phyloP scores from a whole-genome alignment of 352 stramenopile genomes.

The Peronospora farinosa region DNA sequence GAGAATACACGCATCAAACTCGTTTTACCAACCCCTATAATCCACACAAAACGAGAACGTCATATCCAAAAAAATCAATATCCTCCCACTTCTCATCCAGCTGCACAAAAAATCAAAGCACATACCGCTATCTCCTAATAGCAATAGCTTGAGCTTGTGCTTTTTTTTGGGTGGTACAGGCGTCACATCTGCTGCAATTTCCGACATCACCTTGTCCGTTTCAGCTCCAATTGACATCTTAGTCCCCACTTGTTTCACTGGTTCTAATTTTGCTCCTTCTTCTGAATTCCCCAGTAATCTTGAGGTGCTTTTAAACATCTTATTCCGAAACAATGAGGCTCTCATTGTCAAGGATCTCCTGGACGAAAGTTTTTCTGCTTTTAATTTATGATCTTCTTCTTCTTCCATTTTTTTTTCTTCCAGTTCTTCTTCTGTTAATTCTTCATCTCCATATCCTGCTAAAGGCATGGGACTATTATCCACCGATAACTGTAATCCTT shows the following conservation, averaged over 20 bases:
- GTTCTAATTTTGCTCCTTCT: slow-evolving; percentile 15
- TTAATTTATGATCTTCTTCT: slow-evolving; percentile 79
- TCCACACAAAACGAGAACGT: background rate
- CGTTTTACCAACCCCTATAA: slow-evolving; percentile 85
- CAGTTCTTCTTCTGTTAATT: slow-evolving; percentile 69
- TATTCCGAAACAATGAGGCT: slow-evolving; percentile 71
- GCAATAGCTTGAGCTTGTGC: slow-evolving; percentile 86
- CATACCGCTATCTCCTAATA: slow-evolving; percentile 86
- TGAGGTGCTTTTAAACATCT: slow-evolving; percentile 61
- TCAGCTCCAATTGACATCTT: slow-evolving; percentile 13
- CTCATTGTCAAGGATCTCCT: slow-evolving; percentile 53
- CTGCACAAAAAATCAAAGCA: slow-evolving; percentile 12
- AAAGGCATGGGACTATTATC: slow-evolving; percentile 42
- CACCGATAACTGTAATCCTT: slow-evolving; percentile 67
- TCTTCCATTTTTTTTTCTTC: slow-evolving; percentile 86
- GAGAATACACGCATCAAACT: slow-evolving; percentile 91
- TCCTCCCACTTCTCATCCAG: background rate
- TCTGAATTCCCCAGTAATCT: slow-evolving; percentile 26
- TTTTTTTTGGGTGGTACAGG: slow-evolving; percentile 54
- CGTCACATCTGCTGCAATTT: slow-evolving; percentile 10
- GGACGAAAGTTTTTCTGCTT: slow-evolving; percentile 63
- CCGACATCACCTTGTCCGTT: slow-evolving; percentile 12
- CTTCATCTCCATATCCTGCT: slow-evolving; percentile 8
- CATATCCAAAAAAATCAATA: slow-evolving; percentile 3
- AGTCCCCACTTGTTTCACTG: slow-evolving; percentile 3